Evolutionary conservation across 164 flowering plant genomes (phyloP), one percentile per base, ranked within the genome.

Genomic region (Chimonanthus praecox): DNA sequence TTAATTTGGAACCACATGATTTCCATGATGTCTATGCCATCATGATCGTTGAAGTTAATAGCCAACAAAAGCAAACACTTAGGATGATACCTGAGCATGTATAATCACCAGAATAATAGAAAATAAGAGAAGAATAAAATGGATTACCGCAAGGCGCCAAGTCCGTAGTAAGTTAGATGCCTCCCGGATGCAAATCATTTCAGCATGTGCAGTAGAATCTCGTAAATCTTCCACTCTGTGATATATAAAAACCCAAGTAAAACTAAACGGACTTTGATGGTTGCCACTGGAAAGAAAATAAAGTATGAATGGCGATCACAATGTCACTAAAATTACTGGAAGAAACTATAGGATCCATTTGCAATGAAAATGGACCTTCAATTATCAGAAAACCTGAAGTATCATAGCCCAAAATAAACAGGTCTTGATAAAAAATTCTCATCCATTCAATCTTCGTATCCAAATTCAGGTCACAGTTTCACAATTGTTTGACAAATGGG

Each of bases 121-220:
- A 48, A 49, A 62, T n/a, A 47, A 49, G 16, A 33, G 33, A 70
- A 20, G 18, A 33, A 33, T 47, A 9, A 43, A 48, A 69, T 58
- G 16, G 4, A 43, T 63, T 91, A 94, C 97, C 81, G 93, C 80
- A 83, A 94, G 94, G 83, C 97, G 89, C 97, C 99, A 94, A 58
- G 95, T 72, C 20, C 75, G 84, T 62, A 94, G 93, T 49, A 78
- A 58, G 49, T 88, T 90, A 71, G 99, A 94, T 74, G 97, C 99
- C 81, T 89, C 96, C 58, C 97, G 78, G 78, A 94, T 94, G 75
- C 99, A 94, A 54, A 91, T 87, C 91, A 94, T 88, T 81, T 92
- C 97, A 3, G 99, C 99, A 80, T 94, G 99, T 46, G 99, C 97
- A 72, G 97, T 94, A 58, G 97, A 90, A 78, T 92, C 99, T 77